phyloP scores from a whole-genome alignment of 2,329 filamentous ascomycete species.

The Fulvia fulva region DNA sequence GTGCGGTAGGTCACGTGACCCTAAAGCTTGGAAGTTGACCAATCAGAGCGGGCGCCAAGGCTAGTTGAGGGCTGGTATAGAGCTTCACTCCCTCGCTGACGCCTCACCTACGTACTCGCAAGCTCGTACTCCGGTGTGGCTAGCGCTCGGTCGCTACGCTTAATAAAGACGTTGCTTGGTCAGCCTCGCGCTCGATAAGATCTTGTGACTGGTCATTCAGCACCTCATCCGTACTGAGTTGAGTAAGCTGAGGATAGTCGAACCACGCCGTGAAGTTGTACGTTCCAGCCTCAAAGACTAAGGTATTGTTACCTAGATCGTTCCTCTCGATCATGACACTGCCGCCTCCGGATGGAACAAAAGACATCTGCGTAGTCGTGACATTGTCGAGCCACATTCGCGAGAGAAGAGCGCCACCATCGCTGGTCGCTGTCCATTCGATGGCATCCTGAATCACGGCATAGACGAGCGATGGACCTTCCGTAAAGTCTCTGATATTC shows the following conservation, averaged over 20 bases:
- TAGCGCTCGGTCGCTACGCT: too few species aligned
- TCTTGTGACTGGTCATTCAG: slow-evolving; percentile 47
- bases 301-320: slow-evolving; percentile 22
- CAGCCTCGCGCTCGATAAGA: slow-evolving; percentile 45
- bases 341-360: slow-evolving; percentile 38
- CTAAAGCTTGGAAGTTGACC: too few species aligned
- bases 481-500: slow-evolving; percentile 60
- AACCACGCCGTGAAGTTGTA: slow-evolving; percentile 58
- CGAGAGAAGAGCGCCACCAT: slow-evolving; percentile 47
- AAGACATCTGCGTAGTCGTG: slow-evolving; percentile 53
- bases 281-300: slow-evolving; percentile 50
- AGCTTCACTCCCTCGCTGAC: too few species aligned
- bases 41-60: too few species aligned
- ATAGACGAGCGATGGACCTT: slow-evolving; percentile 52
- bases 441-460: slow-evolving; percentile 55
- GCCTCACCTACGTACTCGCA: too few species aligned
- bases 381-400: slow-evolving; percentile 60
- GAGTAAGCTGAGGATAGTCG: slow-evolving; percentile 59
- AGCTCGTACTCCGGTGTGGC: too few species aligned
- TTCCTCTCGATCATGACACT: slow-evolving; percentile 41
- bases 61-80: too few species aligned
- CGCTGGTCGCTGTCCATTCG: slow-evolving; percentile 37
- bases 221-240: slow-evolving; percentile 49
- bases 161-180: slow-evolving; percentile 51
- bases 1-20: too few species aligned